Evolutionary conservation across 2,329 filamentous ascomycete species (phyloP).

Genomic region (Penicillium sclerotiorum): DNA sequence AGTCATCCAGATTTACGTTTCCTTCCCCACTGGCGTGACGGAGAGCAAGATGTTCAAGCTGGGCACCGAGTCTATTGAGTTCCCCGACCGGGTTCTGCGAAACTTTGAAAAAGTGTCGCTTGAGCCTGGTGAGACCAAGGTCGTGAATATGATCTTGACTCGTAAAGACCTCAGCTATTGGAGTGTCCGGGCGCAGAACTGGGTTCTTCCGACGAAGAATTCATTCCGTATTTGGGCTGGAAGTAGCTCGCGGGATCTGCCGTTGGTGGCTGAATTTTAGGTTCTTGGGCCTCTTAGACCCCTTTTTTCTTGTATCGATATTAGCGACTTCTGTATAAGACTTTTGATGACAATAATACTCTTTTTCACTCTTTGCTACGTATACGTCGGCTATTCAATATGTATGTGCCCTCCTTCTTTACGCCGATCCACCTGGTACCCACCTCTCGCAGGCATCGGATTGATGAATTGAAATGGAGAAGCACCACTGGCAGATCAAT

Average conservation of each 20-base stretch:
- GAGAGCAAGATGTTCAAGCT: constrained; percentile 31
- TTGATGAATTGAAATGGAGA: too few species aligned
- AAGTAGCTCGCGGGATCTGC: constrained; percentile 39
- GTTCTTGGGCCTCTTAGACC: too few species aligned
- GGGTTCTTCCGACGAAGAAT: constrained; percentile 59
- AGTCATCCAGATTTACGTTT: constrained; percentile 66
- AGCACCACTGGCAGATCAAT: too few species aligned
- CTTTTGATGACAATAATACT: too few species aligned
- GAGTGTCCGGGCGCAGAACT: constrained; percentile 69
- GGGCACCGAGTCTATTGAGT: constrained; percentile 56
- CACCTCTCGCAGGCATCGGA: too few species aligned
- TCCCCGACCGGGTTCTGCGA: constrained; percentile 64
- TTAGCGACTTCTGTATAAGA: background rate
- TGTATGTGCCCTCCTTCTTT: too few species aligned
- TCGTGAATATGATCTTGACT: constrained; percentile 62
- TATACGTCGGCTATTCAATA: background rate
- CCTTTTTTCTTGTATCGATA: background rate
- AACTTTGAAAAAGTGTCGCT: constrained; percentile 72
- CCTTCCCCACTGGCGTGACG: constrained; percentile 55
- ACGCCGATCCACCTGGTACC: too few species aligned
- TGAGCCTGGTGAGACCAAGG: constrained; percentile 55
- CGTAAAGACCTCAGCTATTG: constrained; percentile 74
- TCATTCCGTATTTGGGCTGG: constrained; percentile 40
- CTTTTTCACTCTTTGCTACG: too few species aligned
- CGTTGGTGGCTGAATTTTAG: constrained; percentile 33